A percentile compares a stretch with the other conserved stretches of the same genome.
These are phyloP conservation scores for Podospora anserina DNA, from an alignment of 495 filamentous ascomycete genomes.

Conservation along the genomic window DNA sequence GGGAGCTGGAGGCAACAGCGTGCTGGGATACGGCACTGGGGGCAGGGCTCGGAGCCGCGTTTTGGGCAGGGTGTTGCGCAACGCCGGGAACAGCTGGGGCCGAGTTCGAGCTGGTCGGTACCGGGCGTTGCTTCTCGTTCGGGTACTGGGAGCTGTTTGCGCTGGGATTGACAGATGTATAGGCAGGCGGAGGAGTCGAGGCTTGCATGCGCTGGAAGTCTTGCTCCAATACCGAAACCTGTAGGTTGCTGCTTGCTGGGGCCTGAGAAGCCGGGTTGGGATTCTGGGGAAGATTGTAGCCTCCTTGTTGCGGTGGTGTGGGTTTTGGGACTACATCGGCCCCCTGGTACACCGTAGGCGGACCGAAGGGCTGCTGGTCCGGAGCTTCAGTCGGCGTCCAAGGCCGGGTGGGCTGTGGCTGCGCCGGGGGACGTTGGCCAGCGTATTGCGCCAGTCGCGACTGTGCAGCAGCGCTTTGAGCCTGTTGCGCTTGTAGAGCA, in stretches of 20 bases:
- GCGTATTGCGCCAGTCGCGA: constrained; percentile 74
- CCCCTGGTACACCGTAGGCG: constrained; percentile 91
- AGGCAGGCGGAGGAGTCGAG: constrained; percentile 86
- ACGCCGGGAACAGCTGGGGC: constrained; percentile 28
- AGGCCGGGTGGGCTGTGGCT: constrained; percentile 60
- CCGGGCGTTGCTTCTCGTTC: constrained; percentile 64
- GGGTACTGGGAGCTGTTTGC: constrained; percentile 57
- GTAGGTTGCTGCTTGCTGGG: constrained; percentile 31
- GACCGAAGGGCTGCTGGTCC: constrained; percentile 83
- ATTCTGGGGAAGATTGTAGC: constrained; percentile 33
- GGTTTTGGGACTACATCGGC: constrained; percentile 51
- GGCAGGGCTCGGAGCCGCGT: constrained; percentile 28
- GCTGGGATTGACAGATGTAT: constrained; percentile 69
- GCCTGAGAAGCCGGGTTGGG: constrained; percentile 29
- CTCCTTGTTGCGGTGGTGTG: constrained; percentile 26
- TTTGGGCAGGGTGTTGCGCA: background rate
- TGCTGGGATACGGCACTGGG: constrained; percentile 13
- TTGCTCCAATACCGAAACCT: constrained; percentile 69
- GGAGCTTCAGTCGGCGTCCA: constrained; percentile 97
- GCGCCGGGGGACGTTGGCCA: constrained; percentile 32
- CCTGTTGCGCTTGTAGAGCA: constrained; percentile 73
- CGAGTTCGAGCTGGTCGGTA: constrained; percentile 37
- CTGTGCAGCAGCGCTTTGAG: constrained; percentile 77
- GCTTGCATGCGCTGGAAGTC: constrained; percentile 87
- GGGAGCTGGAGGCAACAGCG: constrained; percentile 8